Evolutionary conservation across 495 filamentous ascomycete genomes (phyloP).

Genomic region (Xylaria cubensis): DNA sequence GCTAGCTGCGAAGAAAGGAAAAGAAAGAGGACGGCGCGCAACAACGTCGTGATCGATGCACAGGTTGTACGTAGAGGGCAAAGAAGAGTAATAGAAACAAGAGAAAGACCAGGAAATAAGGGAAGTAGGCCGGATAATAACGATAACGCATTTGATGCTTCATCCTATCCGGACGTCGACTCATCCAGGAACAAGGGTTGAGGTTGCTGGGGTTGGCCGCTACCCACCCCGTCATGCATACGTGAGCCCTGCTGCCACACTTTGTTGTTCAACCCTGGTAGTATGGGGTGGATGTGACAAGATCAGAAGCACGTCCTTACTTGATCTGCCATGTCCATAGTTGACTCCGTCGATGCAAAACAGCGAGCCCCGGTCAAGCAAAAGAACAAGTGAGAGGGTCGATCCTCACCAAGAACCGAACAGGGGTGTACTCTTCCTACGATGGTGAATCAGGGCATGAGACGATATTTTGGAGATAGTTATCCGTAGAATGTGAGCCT

Average conservation of each 20-base stretch:
- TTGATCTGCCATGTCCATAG: constrained; percentile 36
- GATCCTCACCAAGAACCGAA: not conserved
- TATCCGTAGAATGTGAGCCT: not conserved
- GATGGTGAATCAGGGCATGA: constrained; percentile 23
- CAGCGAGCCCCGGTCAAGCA: constrained; percentile 32
- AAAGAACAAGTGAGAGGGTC: constrained; percentile 8
- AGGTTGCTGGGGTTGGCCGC: constrained; percentile 22
- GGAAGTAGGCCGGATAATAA: constrained; percentile 39
- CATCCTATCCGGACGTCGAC: constrained; percentile 35
- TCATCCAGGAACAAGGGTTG: constrained; percentile 37
- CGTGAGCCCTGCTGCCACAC: constrained; percentile 17
- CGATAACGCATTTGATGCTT: constrained; percentile 38
- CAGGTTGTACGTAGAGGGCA: constrained; percentile 47
- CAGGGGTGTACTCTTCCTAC: constrained; percentile 7
- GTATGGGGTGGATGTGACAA: constrained; percentile 40
- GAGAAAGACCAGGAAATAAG: constrained; percentile 39
- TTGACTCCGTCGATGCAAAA: constrained; percentile 38
- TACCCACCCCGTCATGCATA: constrained; percentile 27
- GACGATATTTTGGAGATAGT: constrained; percentile 10
- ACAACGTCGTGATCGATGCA: constrained; percentile 55
- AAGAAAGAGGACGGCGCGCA: constrained; percentile 53
- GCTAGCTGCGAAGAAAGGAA: constrained; percentile 57
- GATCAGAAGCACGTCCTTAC: constrained; percentile 40
- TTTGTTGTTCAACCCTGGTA: constrained; percentile 28
- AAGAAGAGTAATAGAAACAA: constrained; percentile 49